A percentile compares a stretch with the other conserved stretches of the same genome.
Evolutionary conservation across 2,329 filamentous ascomycete species (phyloP).

Genomic region (Alternaria solani): DNA sequence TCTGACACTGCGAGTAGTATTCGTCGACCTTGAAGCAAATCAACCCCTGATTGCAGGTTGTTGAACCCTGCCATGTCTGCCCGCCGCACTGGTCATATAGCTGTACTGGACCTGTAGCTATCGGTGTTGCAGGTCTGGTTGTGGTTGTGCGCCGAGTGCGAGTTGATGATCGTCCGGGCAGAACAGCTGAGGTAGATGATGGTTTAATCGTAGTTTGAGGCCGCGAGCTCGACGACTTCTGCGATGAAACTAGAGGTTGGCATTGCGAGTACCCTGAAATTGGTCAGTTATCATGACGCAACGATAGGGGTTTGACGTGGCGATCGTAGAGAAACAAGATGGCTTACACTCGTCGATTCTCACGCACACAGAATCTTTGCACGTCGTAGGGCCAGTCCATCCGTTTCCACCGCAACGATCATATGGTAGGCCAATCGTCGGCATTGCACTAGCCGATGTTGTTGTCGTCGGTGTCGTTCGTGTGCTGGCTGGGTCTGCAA

Average conservation of each 20-base stretch:
- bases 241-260: slow-evolving; percentile 4
- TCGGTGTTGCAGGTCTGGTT: slow-evolving; percentile 6
- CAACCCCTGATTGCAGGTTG: slow-evolving; percentile 14
- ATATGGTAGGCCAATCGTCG: slow-evolving; percentile 21
- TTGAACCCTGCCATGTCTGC: slow-evolving; percentile 15
- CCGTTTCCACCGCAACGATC: slow-evolving; percentile 26
- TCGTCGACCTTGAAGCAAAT: slow-evolving; percentile 23
- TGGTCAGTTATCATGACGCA: background rate
- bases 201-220: slow-evolving; percentile 7
- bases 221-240: background rate
- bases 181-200: background rate
- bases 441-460: slow-evolving; percentile 6
- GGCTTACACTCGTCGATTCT: slow-evolving; percentile 19
- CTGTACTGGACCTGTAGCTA: slow-evolving; percentile 16
- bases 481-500: slow-evolving; percentile 23
- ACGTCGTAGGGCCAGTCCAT: slow-evolving; percentile 24
- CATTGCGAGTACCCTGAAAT: slow-evolving; percentile 20
- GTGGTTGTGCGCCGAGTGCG: background rate
- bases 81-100: slow-evolving; percentile 26
- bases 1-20: slow-evolving; percentile 27
- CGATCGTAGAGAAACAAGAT: background rate
- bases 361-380: slow-evolving; percentile 23
- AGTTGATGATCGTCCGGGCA: background rate
- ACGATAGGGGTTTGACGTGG: background rate
- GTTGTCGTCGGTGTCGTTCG: slow-evolving; percentile 19